phyloP scores from a whole-genome alignment of 345 rosid genomes.

The Brassica nigra region DNA sequence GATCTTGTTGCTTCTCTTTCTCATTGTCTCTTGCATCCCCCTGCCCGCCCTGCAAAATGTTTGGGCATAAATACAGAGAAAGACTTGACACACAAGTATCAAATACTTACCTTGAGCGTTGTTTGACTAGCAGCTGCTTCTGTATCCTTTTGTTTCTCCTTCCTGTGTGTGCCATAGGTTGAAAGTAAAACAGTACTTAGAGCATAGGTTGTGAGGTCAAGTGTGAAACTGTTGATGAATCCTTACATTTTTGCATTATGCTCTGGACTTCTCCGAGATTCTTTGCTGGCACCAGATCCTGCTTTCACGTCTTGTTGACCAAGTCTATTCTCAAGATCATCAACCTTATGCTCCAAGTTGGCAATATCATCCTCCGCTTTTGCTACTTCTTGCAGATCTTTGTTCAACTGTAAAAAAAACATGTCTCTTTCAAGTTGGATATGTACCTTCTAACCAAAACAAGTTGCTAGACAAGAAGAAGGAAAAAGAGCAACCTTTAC shows the following conservation, averaged over 20 bases:
- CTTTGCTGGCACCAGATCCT: constrained; percentile 38
- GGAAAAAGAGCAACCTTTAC: constrained; percentile 55
- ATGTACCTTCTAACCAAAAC: constrained; percentile 20
- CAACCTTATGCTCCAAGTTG: constrained; percentile 61
- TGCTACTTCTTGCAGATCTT: constrained; percentile 64
- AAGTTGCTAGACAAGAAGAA: background rate
- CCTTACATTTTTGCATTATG: constrained; percentile 51
- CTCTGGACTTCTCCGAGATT: constrained; percentile 35
- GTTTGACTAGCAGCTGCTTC: constrained; percentile 41
- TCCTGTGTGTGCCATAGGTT: constrained; percentile 48
- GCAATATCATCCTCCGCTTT: constrained; percentile 61
- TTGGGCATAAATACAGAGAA: constrained; percentile 9
- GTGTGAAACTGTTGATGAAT: constrained; percentile 11
- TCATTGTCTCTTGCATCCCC: constrained; percentile 43
- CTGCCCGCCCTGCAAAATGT: constrained; percentile 41
- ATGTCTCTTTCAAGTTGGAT: constrained; percentile 31
- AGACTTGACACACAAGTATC: constrained; percentile 1
- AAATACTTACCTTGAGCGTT: constrained; percentile 52
- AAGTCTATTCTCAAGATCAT: constrained; percentile 60
- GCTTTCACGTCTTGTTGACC: constrained; percentile 48
- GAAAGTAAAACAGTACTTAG: constrained; percentile 25
- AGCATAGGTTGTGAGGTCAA: background rate
- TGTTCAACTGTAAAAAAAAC: constrained; percentile 49
- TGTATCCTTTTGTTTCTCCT: constrained; percentile 49
- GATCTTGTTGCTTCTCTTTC: constrained; percentile 47